These are phyloP conservation scores for Trichoderma breve DNA, from an alignment of 2,329 filamentous ascomycete genomes.

Conservation along the genomic window DNA sequence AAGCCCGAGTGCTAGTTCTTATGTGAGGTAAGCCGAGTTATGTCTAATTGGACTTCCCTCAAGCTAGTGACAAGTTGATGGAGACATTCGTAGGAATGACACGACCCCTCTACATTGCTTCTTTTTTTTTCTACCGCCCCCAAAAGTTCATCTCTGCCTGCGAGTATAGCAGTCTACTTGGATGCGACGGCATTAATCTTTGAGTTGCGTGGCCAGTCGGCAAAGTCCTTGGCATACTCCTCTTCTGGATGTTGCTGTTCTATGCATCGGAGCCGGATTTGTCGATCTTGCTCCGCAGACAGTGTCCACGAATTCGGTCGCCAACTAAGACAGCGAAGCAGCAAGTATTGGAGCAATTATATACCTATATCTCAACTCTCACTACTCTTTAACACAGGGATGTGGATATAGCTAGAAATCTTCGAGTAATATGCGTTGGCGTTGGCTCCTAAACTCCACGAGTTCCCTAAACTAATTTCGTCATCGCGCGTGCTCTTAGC, in stretches of 20 bases:
- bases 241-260: rapidly evolving
- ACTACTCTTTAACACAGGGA: background rate
- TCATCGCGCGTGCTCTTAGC: no score
- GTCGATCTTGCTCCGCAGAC: background rate
- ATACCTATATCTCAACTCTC: background rate
- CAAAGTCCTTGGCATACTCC: no score
- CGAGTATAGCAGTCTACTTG: background rate
- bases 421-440: no score
- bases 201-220: no score
- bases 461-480: no score
- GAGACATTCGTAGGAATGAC: background rate
- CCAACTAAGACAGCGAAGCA: background rate
- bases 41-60: background rate
- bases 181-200: rapidly evolving
- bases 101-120: background rate
- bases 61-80: background rate
- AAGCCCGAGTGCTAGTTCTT: background rate
- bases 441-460: no score
- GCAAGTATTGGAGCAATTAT: background rate
- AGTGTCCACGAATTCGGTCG: background rate
- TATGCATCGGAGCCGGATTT: background rate
- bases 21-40: background rate
- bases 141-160: background rate
- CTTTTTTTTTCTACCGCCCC: background rate
- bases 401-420: background rate